Conservation (phyloP, 805 yeast genomes). For the Ogataea thermomethanolica region DNA sequence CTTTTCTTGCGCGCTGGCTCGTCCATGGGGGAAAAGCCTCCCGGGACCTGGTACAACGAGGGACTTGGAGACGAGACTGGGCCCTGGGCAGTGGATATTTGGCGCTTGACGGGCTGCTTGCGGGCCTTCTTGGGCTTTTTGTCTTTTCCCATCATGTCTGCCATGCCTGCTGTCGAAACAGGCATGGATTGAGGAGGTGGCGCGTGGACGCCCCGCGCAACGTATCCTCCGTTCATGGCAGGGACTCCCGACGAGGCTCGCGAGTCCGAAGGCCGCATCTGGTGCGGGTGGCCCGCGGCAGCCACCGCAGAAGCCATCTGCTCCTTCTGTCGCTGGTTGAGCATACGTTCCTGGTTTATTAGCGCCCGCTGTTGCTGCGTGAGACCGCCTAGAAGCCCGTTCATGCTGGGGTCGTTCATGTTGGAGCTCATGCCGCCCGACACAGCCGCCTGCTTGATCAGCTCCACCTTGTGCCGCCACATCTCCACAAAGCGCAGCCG, state of each 20-base stretch:
- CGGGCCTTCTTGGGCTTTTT: conserved; percentile 29
- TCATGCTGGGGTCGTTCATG: conserved; percentile 21
- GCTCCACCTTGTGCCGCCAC: conserved; percentile 65
- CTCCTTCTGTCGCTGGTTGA: conserved; percentile 31
- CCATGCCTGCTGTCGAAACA: conserved; percentile 6
- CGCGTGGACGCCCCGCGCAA: conserved; percentile 5
- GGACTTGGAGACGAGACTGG: conserved; percentile 23
- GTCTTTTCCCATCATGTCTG: conserved; percentile 8
- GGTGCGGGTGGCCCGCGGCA: conserved; percentile 18
- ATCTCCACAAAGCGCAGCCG: conserved; percentile 87
- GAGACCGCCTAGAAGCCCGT: conserved; percentile 27
- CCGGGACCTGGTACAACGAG: conserved; percentile 31
- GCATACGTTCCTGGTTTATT: conserved; percentile 28
- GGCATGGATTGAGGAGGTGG: conserved; percentile 7
- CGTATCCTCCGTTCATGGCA: conserved; percentile 1
- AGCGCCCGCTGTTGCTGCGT: conserved; percentile 30
- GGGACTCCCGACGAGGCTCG: conserved; percentile 5
- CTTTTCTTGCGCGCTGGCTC: conserved; percentile 31
- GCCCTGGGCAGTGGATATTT: conserved; percentile 22
- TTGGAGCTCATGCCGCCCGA: conserved; percentile 20
- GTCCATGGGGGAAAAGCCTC: conserved; percentile 20
- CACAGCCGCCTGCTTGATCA: conserved; percentile 43
- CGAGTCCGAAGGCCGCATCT: conserved; percentile 7
- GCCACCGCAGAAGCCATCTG: conserved; percentile 34
- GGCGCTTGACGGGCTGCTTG: conserved; percentile 33